A percentile compares a stretch with the other conserved stretches of the same genome.
These are phyloP conservation scores for Ophiosphaerella herpotricha DNA, from an alignment of 2,329 filamentous ascomycete genomes.

Conservation along the genomic window DNA sequence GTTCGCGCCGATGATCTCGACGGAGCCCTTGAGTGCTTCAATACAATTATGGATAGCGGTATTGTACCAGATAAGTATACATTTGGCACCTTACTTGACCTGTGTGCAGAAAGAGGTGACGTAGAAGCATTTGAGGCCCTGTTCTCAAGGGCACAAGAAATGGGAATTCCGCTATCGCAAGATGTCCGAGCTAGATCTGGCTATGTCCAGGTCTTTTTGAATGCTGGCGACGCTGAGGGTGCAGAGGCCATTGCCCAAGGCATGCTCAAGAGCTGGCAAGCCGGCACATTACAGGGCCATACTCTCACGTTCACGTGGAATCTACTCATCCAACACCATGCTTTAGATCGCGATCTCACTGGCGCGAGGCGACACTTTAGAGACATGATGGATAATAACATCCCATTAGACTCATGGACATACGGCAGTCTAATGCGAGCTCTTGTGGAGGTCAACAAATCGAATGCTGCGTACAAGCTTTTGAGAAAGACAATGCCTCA, in stretches of 20 bases:
- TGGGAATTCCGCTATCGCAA: constrained; percentile 27
- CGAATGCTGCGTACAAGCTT: constrained; percentile 61
- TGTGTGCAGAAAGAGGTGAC: constrained; percentile 74
- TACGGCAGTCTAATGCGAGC: constrained; percentile 66
- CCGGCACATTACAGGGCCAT: constrained; percentile 49
- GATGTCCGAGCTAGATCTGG: constrained; percentile 32
- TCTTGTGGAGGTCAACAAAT: constrained; percentile 57
- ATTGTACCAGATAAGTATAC: constrained; percentile 65
- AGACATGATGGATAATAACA: constrained; percentile 58
- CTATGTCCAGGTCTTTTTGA: constrained; percentile 66
- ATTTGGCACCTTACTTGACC: constrained; percentile 74
- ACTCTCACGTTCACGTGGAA: constrained; percentile 76
- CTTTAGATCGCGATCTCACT: constrained; percentile 63
- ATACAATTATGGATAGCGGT: constrained; percentile 58
- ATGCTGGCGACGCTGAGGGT: constrained; percentile 52
- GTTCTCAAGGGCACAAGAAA: constrained; percentile 64
- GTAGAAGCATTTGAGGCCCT: constrained; percentile 69
- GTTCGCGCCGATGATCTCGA: constrained; percentile 68
- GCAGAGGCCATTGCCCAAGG: constrained; percentile 60
- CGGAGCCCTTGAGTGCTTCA: constrained; percentile 68
- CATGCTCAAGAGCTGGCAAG: constrained; percentile 55
- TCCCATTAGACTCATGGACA: constrained; percentile 61
- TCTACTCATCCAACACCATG: constrained; percentile 71
- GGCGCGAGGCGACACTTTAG: constrained; percentile 59
- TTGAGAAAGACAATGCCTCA: constrained; percentile 56